Conservation (phyloP, 164 flowering plant genomes). For the Chimonanthus salicifolius region DNA sequence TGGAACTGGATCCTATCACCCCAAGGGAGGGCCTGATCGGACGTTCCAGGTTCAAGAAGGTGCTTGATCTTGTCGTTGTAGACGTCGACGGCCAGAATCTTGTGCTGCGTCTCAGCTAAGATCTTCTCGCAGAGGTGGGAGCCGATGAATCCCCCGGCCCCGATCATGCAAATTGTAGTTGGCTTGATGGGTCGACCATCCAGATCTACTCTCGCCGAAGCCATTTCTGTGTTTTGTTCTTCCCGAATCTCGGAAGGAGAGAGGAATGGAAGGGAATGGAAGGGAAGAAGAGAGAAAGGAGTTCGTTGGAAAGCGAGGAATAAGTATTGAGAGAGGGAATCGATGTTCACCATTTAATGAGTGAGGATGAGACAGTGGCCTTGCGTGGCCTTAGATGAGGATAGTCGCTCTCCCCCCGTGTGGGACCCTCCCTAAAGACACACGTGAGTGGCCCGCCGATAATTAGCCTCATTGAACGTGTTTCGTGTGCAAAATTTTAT, state of each 20-base stretch:
- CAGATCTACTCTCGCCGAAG: conserved; percentile 21
- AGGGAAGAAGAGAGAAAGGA: no score
- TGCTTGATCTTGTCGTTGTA: conserved; percentile 34
- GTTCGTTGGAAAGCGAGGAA: no score
- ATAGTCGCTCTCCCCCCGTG: no score
- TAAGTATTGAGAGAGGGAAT: no score
- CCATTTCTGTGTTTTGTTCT: not conserved
- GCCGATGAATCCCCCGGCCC: conserved; percentile 38
- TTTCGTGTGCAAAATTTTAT: no score
- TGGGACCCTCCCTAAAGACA: no score
- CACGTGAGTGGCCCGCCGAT: no score
- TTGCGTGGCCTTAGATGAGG: no score
- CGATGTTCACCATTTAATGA: no score
- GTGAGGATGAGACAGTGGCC: no score
- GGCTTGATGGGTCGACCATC: conserved; percentile 31
- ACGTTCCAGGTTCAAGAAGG: conserved; percentile 18
- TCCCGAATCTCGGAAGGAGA: not conserved
- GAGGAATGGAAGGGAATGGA: no score
- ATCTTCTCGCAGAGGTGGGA: conserved; percentile 38
- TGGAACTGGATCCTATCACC: conserved; percentile 82
- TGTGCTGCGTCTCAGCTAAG: conserved; percentile 25
- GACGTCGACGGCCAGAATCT: conserved; percentile 29
- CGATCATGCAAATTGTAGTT: conserved; percentile 31
- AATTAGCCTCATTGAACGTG: no score
- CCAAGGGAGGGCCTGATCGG: conserved; percentile 31